A percentile compares a stretch with the other conserved stretches of the same genome.
Conservation (phyloP, 176 grass and related monocot genomes). For the Ensete glaucum region DNA sequence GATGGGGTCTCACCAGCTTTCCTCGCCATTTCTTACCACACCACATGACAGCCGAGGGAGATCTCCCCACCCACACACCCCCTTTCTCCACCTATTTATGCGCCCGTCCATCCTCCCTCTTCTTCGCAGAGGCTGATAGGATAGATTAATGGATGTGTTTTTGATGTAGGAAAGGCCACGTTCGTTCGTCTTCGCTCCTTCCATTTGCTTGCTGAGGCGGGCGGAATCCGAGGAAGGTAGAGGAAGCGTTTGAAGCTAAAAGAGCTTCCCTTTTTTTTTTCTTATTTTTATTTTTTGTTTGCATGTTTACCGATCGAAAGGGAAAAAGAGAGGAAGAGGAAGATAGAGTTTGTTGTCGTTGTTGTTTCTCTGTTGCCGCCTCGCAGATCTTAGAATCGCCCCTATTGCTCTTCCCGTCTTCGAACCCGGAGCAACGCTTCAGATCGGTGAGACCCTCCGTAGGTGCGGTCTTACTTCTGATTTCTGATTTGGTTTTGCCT, state of each 20-base stretch:
- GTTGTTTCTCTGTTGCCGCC: conserved; percentile 52
- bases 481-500: background rate
- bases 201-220: background rate
- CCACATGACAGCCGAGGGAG: background rate
- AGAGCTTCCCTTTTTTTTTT: too few species aligned
- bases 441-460: conserved; percentile 31
- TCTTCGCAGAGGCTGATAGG: background rate
- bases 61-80: background rate
- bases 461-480: background rate
- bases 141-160: background rate
- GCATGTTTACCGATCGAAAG: conserved; percentile 18
- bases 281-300: background rate
- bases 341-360: conserved; percentile 21
- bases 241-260: background rate
- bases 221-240: conserved; percentile 25
- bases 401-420: conserved; percentile 12
- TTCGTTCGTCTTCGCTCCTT: background rate
- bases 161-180: background rate
- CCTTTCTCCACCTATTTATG: background rate
- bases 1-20: background rate
- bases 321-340: conserved; percentile 32
- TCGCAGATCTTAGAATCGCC: conserved; percentile 41
- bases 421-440: conserved; percentile 12
- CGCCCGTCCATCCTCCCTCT: background rate
- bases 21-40: background rate